Evolutionary conservation across 805 yeast genomes (phyloP).

Genomic region (Ogataea ramenticola): DNA sequence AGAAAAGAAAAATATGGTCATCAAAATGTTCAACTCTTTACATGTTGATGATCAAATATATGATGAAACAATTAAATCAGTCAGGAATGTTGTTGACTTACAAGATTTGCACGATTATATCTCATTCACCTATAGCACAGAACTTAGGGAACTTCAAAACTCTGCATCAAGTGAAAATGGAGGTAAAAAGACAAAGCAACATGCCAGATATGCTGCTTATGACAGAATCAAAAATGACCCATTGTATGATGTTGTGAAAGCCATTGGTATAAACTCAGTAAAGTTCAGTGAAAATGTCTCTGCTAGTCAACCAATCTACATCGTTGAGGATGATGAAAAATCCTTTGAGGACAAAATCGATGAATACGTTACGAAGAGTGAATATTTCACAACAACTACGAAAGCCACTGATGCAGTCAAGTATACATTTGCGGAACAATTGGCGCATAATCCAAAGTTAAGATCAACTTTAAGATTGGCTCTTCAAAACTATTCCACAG

Average conservation of each 20-base stretch:
- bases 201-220: slow-evolving; percentile 52
- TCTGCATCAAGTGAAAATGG: slow-evolving; percentile 12
- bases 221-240: slow-evolving; percentile 63
- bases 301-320: slow-evolving; percentile 58
- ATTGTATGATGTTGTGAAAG: slow-evolving; percentile 56
- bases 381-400: slow-evolving; percentile 45
- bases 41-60: slow-evolving; percentile 50
- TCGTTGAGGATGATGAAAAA: slow-evolving; percentile 59
- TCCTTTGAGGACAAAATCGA: slow-evolving; percentile 57
- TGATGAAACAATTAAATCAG: slow-evolving; percentile 46
- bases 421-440: slow-evolving; percentile 69
- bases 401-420: slow-evolving; percentile 64
- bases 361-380: slow-evolving; percentile 21
- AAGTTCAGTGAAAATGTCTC: slow-evolving; percentile 78
- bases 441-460: slow-evolving; percentile 73
- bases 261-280: slow-evolving; percentile 71
- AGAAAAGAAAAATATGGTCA: slow-evolving; percentile 58
- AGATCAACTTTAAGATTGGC: slow-evolving; percentile 63
- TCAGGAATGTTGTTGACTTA: slow-evolving; percentile 64
- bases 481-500: slow-evolving; percentile 54
- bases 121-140: slow-evolving; percentile 61
- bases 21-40: slow-evolving; percentile 46
- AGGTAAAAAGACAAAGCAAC: slow-evolving; percentile 33
- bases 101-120: slow-evolving; percentile 86
- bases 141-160: slow-evolving; percentile 37